These are phyloP conservation scores for Fraxinus albicans DNA, from an alignment of 305 asterid genomes.

Conservation along the genomic window DNA sequence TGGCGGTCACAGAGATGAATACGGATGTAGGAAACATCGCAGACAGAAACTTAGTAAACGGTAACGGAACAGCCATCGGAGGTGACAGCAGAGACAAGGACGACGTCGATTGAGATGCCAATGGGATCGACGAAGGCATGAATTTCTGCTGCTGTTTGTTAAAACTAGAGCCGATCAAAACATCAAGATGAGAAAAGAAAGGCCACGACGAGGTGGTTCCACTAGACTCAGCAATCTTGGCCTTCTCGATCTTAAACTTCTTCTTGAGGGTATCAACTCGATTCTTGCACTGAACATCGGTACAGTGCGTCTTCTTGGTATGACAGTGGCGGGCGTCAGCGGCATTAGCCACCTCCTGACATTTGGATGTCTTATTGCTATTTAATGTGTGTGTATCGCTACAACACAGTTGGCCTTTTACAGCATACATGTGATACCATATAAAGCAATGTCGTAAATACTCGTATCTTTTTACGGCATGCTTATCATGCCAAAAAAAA, in stretches of 20 bases:
- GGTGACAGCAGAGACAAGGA: constrained; percentile 73
- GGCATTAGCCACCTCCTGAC: constrained; percentile 72
- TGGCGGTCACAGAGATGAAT: constrained; percentile 39
- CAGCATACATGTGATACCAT: no score
- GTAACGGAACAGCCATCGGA: constrained; percentile 38
- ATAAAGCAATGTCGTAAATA: no score
- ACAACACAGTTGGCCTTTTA: no score
- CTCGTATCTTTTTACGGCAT: no score
- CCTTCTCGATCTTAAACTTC: constrained; percentile 59
- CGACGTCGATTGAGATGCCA: constrained; percentile 42
- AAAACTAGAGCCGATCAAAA: constrained; percentile 48
- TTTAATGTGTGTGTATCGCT: no score
- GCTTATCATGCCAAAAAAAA: no score
- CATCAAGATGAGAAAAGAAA: constrained; percentile 43
- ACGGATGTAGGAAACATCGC: background rate
- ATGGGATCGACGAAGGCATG: constrained; percentile 26
- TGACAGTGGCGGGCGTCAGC: constrained; percentile 76
- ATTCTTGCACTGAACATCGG: constrained; percentile 67
- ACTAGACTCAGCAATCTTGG: constrained; percentile 9
- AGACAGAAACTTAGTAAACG: constrained; percentile 25
- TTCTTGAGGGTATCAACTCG: constrained; percentile 68
- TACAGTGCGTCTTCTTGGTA: constrained; percentile 65
- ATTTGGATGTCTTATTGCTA: no score
- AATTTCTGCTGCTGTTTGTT: constrained; percentile 33
- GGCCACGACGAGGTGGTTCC: constrained; percentile 60